Conservation (phyloP, 2,329 filamentous ascomycete species). For the Botrytis fabae region DNA sequence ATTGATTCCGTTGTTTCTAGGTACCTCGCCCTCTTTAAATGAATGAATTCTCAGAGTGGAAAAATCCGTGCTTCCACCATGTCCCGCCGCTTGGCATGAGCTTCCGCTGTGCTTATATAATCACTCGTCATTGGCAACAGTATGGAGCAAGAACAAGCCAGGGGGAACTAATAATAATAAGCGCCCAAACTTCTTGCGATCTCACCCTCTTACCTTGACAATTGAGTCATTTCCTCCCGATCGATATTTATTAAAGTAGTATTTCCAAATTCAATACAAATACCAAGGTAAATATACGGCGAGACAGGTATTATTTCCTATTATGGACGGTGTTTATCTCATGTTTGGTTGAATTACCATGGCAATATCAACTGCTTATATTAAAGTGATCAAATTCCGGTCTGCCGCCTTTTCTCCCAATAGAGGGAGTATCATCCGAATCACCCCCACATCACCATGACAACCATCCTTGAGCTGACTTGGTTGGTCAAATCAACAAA, state of each 20-base stretch:
- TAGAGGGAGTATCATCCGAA: neutral
- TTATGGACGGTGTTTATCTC: neutral
- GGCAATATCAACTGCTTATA: neutral
- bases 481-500: conserved; percentile 17
- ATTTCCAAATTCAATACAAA: neutral
- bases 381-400: neutral
- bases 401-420: neutral
- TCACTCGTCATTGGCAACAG: neutral
- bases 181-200: neutral
- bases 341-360: neutral
- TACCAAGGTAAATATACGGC: neutral
- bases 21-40: neutral
- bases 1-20: neutral
- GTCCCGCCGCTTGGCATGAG: neutral
- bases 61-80: neutral
- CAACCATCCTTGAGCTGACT: neutral
- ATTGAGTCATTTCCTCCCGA: neutral
- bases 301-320: neutral
- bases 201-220: neutral
- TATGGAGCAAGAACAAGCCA: neutral
- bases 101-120: conserved; percentile 4
- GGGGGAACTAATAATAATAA: too few relatives aligned
- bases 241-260: neutral
- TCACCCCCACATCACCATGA: conserved; percentile 5
- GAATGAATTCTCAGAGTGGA: neutral